A percentile compares a stretch with the other conserved stretches of the same genome.
phyloP scores from a whole-genome alignment of 2,329 filamentous ascomycete species.

The Aspergillus nomiae region DNA sequence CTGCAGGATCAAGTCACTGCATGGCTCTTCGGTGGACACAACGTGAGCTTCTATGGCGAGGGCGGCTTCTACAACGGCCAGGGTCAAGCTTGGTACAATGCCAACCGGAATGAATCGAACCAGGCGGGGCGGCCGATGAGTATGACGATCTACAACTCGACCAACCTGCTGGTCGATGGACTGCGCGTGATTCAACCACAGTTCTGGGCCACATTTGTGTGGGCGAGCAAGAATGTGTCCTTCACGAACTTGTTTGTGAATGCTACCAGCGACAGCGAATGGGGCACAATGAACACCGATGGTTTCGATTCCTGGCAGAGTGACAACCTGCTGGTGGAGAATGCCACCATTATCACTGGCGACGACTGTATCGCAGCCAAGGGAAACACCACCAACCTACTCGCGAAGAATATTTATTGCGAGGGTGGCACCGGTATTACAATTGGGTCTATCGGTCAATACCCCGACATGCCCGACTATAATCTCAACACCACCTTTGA shows the following conservation, averaged over 20 bases:
- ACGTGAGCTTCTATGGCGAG: not conserved
- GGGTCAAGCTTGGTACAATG: not conserved
- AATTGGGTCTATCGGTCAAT: not conserved
- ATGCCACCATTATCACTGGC: not conserved
- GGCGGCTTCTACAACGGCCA: not conserved
- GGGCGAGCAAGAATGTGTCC: not conserved
- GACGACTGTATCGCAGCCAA: not conserved
- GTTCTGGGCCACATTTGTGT: not conserved
- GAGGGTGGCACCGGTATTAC: not conserved
- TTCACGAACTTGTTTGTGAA: not conserved
- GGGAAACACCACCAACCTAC: not conserved
- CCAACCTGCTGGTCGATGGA: not conserved
- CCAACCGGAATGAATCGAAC: not conserved
- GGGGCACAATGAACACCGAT: not conserved
- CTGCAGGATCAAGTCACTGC: not conserved
- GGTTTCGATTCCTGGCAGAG: not conserved
- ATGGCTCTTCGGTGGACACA: not conserved
- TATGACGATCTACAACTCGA: not conserved
- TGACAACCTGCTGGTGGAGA: not conserved
- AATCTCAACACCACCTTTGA: not conserved
- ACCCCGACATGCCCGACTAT: not conserved
- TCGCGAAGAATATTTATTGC: not conserved
- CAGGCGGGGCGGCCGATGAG: not conserved
- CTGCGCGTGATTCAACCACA: not conserved
- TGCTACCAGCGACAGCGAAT: not conserved